A percentile compares a stretch with the other conserved stretches of the same genome.
Evolutionary conservation across 2,329 filamentous ascomycete species (phyloP).

Genomic region (Paraphaeosphaeria minitans): DNA sequence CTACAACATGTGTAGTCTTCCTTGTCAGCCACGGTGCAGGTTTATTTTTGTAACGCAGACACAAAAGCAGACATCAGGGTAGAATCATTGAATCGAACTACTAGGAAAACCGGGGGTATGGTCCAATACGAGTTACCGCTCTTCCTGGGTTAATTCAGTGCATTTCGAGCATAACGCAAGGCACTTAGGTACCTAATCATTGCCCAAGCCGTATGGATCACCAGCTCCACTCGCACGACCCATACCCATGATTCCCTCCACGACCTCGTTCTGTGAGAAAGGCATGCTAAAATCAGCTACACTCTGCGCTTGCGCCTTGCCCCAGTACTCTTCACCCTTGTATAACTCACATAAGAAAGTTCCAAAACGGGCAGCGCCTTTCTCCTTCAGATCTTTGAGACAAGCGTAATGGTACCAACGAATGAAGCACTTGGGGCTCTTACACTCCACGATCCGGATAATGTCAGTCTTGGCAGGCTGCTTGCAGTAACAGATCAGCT

Average conservation of each 20-base stretch:
- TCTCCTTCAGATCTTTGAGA: constrained; percentile 14
- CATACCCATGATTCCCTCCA: background rate
- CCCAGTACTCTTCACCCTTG: background rate
- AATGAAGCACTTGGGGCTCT: constrained; percentile 19
- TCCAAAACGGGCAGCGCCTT: background rate
- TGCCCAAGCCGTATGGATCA: background rate
- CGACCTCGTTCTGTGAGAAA: background rate
- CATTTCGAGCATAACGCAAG: too few species aligned
- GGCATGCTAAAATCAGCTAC: background rate
- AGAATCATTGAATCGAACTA: too few species aligned
- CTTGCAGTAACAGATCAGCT: constrained; percentile 27
- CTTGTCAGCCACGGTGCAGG: too few species aligned
- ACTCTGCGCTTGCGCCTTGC: background rate
- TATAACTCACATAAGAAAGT: background rate
- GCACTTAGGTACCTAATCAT: too few species aligned
- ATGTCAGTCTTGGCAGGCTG: constrained; percentile 15
- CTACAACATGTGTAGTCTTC: too few species aligned
- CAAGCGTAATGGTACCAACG: constrained; percentile 31
- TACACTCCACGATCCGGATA: constrained; percentile 24
- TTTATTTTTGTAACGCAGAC: too few species aligned
- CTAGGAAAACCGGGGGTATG: too few species aligned
- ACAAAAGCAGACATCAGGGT: too few species aligned
- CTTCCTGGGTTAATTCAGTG: background rate
- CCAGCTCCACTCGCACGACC: background rate
- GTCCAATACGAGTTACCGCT: too few species aligned